Evolutionary conservation across 139 green algal genomes (phyloP).

Genomic region (Desmodesmus armatus): DNA sequence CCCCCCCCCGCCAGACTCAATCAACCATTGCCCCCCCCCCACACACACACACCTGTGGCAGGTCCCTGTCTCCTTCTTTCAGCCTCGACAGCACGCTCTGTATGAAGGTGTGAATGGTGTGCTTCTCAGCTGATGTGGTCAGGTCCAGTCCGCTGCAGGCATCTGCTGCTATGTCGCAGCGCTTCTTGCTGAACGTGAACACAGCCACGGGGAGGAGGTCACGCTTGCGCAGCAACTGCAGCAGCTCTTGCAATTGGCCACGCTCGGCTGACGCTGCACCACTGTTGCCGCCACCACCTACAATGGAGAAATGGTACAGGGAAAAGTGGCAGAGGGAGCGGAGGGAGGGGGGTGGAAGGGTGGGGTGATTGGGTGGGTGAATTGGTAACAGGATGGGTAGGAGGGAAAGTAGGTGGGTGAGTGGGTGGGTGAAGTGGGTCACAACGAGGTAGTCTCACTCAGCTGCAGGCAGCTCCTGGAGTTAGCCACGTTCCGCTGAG

Average conservation of each 20-base stretch:
- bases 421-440: no score
- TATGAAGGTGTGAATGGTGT: constrained; percentile 79
- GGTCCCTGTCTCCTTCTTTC: constrained; percentile 76
- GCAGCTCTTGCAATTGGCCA: constrained; percentile 74
- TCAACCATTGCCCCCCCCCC: no score
- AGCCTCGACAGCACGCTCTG: constrained; percentile 77
- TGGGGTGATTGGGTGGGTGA: background rate
- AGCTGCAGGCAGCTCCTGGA: no score
- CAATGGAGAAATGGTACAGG: no score
- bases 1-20: no score
- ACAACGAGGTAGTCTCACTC: no score
- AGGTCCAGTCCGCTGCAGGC: constrained; percentile 77
- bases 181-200: constrained; percentile 94
- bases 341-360: no score
- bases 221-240: constrained; percentile 71
- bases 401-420: background rate
- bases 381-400: background rate
- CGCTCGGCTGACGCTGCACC: constrained; percentile 58
- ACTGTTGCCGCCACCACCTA: constrained; percentile 51
- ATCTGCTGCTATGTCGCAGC: constrained; percentile 68
- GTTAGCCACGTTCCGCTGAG: no score
- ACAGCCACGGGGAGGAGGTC: constrained; percentile 84
- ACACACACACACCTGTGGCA: constrained; percentile 84
- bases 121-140: constrained; percentile 79
- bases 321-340: no score